A percentile compares a stretch with the other conserved stretches of the same genome.
These are phyloP conservation scores for Aspergillus latus DNA, from an alignment of 2,329 filamentous ascomycete species.

Conservation along the genomic window DNA sequence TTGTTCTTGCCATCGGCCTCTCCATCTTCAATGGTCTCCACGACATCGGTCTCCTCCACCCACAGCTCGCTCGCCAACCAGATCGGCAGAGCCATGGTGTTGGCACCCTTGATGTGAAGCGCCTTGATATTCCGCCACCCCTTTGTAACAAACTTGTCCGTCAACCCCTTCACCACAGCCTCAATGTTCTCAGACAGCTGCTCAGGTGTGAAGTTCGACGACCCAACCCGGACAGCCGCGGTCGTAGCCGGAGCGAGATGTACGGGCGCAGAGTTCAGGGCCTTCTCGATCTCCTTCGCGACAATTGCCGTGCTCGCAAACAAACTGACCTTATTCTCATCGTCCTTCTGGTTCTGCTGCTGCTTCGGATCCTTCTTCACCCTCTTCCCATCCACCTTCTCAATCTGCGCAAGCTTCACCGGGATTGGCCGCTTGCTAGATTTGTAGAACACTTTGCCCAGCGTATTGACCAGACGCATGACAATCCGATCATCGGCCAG, in stretches of 20 bases:
- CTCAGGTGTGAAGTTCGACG: conserved; percentile 70
- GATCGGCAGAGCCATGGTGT: conserved; percentile 86
- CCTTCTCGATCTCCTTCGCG: conserved; percentile 76
- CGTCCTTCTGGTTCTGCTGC: conserved; percentile 43
- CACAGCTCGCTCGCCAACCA: conserved; percentile 93
- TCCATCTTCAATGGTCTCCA: conserved; percentile 49
- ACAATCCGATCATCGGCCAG: conserved; percentile 85
- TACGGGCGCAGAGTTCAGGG: conserved; percentile 74
- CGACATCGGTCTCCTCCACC: conserved; percentile 72
- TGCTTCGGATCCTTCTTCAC: conserved; percentile 52
- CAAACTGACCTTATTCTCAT: conserved; percentile 45
- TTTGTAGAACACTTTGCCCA: conserved; percentile 94
- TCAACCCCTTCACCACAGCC: conserved; percentile 66
- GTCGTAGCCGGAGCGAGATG: conserved; percentile 76
- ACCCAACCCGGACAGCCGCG: conserved; percentile 76
- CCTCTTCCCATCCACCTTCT: conserved; percentile 60
- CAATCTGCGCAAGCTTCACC: conserved; percentile 66
- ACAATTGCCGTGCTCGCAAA: conserved; percentile 65
- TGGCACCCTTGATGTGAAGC: conserved; percentile 86
- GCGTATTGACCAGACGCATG: conserved; percentile 67
- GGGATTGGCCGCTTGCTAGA: conserved; percentile 84
- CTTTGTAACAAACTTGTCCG: conserved; percentile 78
- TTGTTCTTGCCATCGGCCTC: conserved; percentile 53
- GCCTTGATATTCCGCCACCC: conserved; percentile 84
- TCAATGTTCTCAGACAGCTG: conserved; percentile 79